phyloP scores from a whole-genome alignment of 768 basidiomycete species.

The Cystofilobasidium capitatum region DNA sequence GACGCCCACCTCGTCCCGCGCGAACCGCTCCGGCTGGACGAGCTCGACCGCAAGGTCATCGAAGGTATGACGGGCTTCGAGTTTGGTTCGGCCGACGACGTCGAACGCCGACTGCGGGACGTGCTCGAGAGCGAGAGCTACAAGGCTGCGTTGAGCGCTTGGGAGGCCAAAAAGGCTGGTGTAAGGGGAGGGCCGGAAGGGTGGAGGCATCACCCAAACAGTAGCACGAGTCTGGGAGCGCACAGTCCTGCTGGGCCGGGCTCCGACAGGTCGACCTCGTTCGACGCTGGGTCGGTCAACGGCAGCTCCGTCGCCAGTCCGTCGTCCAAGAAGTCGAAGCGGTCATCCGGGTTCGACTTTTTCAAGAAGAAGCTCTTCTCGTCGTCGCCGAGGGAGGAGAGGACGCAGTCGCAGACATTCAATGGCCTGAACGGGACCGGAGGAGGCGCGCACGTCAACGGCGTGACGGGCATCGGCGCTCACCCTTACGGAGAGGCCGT shows the following conservation, averaged over 20 bases:
- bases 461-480: slow-evolving; percentile 16
- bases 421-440: slow-evolving; percentile 30
- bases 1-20: slow-evolving; percentile 78
- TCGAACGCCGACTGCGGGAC: slow-evolving; percentile 59
- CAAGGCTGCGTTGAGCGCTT: slow-evolving; percentile 58
- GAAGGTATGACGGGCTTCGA: slow-evolving; percentile 92
- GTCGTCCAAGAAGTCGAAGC: slow-evolving; percentile 48
- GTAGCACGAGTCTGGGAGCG: slow-evolving; percentile 9
- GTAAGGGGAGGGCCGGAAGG: slow-evolving; percentile 5
- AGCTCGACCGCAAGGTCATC: slow-evolving; percentile 77
- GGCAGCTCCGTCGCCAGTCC: background rate
- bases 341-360: slow-evolving; percentile 93
- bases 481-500: slow-evolving; percentile 33
- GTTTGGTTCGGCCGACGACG: slow-evolving; percentile 80
- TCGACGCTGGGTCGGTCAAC: background rate
- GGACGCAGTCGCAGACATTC: slow-evolving; percentile 6
- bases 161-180: slow-evolving; percentile 50
- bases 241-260: background rate
- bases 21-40: slow-evolving; percentile 77
- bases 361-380: slow-evolving; percentile 81
- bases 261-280: background rate
- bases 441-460: slow-evolving; percentile 15
- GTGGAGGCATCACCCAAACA: background rate
- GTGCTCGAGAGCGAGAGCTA: slow-evolving; percentile 74
- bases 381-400: slow-evolving; percentile 34